Percentiles rank a stretch among this genome's conserved stretches.
These are phyloP conservation scores for Gossypium longicalyx DNA, from an alignment of 345 rosid species.

Conservation along the genomic window DNA sequence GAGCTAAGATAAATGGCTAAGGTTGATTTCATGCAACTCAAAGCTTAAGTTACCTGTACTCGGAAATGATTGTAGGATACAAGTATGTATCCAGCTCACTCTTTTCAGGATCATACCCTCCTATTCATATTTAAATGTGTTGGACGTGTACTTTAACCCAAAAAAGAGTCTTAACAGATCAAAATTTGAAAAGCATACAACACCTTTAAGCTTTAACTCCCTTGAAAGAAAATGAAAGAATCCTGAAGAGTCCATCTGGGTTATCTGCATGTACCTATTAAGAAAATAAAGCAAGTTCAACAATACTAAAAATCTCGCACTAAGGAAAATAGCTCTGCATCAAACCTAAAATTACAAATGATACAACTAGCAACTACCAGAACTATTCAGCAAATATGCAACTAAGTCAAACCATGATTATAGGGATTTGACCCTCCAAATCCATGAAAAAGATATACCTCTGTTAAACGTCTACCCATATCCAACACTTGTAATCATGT, in stretches of 20 bases:
- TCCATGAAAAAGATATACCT: not conserved
- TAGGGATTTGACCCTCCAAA: not conserved
- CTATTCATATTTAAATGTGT: not conserved
- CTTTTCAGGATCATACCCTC: not conserved
- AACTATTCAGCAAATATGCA: not conserved
- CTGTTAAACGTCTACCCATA: not conserved
- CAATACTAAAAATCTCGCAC: not conserved
- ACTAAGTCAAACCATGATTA: not conserved
- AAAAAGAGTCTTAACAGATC: not conserved
- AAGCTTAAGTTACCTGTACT: not conserved
- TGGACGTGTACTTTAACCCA: not conserved
- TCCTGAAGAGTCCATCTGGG: slow-evolving; percentile 90
- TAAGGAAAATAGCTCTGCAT: not conserved
- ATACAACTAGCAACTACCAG: not conserved
- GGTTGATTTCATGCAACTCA: not conserved
- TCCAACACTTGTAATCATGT: not conserved
- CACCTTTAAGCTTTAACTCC: slow-evolving; percentile 31
- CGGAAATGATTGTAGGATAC: not conserved
- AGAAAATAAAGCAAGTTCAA: not conserved
- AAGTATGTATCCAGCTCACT: not conserved
- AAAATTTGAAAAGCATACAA: not conserved
- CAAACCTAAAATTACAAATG: not conserved
- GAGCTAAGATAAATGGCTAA: not conserved
- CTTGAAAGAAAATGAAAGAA: slow-evolving; percentile 75
- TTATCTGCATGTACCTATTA: slow-evolving; percentile 87